Evolutionary conservation across 768 basidiomycete genomes (phyloP), one percentile per base, ranked within the genome.

Genomic region (Lactarius trivialis): DNA sequence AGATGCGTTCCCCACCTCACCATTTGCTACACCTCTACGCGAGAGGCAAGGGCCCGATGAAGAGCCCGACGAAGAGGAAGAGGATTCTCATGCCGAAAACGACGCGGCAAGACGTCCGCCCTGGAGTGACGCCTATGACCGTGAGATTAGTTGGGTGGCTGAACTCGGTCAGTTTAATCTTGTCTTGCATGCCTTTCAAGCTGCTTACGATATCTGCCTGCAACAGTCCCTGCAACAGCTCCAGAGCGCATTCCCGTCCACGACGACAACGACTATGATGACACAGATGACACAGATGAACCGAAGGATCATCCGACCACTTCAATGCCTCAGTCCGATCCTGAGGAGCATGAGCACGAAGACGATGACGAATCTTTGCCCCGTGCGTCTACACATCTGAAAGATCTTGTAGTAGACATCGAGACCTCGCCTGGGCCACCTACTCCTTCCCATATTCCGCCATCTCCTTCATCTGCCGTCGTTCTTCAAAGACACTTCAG

Each of bases 61-160:
- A 24, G 88, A 86, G 1, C 73, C 77, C 39, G 72, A 80, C 53
- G 82, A 91, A 24, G 88, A 86, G 62, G 88, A 90, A 60, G 79
- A 84, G 68, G 84, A 89, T 30, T 70, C 87, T 33, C 87, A 82
- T 70, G 79, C 48, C 8, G 65, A 66, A 36, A 71, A 70, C 53
- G 69, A 69, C n/a, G 67, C 72, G 30, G 32, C 69, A 37, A 57
- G 69, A 34, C 68, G 67, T 34, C 67, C 69, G 11, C 65, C 70
- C 2, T 63, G 70, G 61, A 65, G 62, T 15, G 69, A 67, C 14
- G 66, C 68, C 8, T 67, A 56, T 32, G 70, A 81, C 51, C 81
- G 82, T 48, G 85, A 85, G 67, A 81, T 78, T 50, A 92, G 89
- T 68, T 92, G 89, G 89, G 77, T 89, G 39, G 88, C 86, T 45